Conservation (phyloP, 1,284 basidiomycete genomes). For the Vanrija pseudolonga region DNA sequence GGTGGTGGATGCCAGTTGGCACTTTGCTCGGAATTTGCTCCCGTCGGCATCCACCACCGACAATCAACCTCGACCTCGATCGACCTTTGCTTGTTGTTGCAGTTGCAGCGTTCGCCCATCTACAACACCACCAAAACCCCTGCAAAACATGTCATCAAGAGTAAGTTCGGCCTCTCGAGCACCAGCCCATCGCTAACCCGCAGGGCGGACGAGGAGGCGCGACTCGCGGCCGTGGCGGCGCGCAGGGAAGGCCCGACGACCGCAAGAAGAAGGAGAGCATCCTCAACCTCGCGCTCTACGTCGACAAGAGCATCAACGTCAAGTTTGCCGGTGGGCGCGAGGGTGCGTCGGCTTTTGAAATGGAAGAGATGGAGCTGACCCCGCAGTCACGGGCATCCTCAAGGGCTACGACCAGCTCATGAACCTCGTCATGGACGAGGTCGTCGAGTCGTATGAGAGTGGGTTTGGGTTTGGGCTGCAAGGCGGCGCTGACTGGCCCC, state of each 20-base stretch:
- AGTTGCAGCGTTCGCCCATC: constrained; percentile 1
- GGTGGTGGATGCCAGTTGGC: no score
- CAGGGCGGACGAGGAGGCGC: constrained; percentile 17
- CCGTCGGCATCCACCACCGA: neutral
- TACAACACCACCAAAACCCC: neutral
- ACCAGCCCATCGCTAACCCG: neutral
- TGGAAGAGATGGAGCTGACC: neutral
- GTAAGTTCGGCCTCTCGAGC: neutral
- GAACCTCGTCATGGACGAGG: constrained; percentile 67
- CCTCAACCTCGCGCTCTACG: constrained; percentile 90
- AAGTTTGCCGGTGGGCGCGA: constrained; percentile 96
- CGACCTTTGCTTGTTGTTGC: neutral
- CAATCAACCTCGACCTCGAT: no score
- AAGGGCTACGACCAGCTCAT: constrained; percentile 97
- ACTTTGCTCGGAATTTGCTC: neutral
- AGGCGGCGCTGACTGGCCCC: constrained; percentile 41
- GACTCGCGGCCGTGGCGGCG: constrained; percentile 34
- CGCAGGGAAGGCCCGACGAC: constrained; percentile 51
- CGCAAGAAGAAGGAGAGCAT: constrained; percentile 94
- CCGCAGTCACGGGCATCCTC: constrained; percentile 77
- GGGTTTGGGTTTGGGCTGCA: constrained; percentile 18
- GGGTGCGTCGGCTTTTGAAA: constrained; percentile 61
- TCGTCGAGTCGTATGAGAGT: constrained; percentile 50
- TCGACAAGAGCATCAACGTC: constrained; percentile 85
- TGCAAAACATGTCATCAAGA: constrained; percentile 21